Evolutionary conservation across 2,329 filamentous ascomycete species (phyloP).

Genomic region (Ophiocordyceps sinensis): DNA sequence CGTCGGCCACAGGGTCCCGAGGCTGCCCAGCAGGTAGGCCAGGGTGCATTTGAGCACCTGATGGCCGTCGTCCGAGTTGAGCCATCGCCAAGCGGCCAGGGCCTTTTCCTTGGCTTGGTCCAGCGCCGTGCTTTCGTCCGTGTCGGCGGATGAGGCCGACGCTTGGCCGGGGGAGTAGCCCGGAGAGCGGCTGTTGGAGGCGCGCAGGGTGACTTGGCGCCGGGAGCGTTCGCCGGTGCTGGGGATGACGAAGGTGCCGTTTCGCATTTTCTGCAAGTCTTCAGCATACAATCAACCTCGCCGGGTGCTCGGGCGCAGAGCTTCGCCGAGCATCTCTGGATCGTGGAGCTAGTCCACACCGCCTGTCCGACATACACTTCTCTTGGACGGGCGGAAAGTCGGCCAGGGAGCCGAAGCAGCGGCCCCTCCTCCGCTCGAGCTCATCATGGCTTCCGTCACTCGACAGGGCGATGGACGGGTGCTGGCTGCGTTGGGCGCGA

Average conservation of each 20-base stretch:
- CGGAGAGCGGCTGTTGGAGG: constrained; percentile 18
- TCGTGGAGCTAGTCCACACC: too few species aligned
- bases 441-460: constrained; percentile 24
- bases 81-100: constrained; percentile 38
- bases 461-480: too few species aligned
- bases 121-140: constrained; percentile 4
- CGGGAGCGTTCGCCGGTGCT: constrained; percentile 72
- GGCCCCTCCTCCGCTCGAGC: constrained; percentile 15
- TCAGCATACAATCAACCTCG: not conserved
- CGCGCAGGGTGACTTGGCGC: constrained; percentile 63
- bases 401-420: constrained; percentile 23
- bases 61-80: constrained; percentile 58
- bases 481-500: too few species aligned
- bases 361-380: constrained; percentile 22
- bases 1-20: constrained; percentile 68
- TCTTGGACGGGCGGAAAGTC: constrained; percentile 27
- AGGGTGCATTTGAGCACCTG: constrained; percentile 83
- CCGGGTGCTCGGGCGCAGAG: not conserved
- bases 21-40: constrained; percentile 73
- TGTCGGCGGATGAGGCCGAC: constrained; percentile 7
- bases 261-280: constrained; percentile 50
- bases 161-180: constrained; percentile 9
- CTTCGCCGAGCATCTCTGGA: not conserved
- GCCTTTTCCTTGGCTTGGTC: constrained; percentile 15
- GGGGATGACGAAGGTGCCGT: constrained; percentile 78